A percentile compares a stretch with the other conserved stretches of the same genome.
Evolutionary conservation across 2,329 filamentous ascomycete genomes (phyloP).

Genomic region (Hirsutella minnesotensis): DNA sequence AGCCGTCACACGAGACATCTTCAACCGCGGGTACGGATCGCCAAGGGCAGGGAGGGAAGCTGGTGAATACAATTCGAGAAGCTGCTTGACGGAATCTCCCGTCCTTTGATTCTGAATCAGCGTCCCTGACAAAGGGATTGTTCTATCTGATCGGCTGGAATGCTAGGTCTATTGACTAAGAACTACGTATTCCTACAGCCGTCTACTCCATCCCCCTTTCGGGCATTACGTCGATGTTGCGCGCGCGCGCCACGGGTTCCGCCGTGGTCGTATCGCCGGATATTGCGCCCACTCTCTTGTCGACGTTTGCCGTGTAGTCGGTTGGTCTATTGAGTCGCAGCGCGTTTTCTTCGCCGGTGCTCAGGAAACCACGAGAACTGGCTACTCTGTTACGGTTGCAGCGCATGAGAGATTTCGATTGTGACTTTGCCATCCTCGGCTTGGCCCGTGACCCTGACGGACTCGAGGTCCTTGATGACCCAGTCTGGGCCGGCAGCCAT

Average conservation of each 20-base stretch:
- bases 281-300: too few species aligned
- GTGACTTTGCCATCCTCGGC: conserved; percentile 46
- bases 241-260: too few species aligned
- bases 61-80: not conserved
- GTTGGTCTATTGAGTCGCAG: too few species aligned
- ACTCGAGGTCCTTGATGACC: conserved; percentile 69
- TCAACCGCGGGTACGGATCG: not conserved
- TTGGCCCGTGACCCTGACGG: conserved; percentile 51
- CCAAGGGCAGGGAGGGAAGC: not conserved
- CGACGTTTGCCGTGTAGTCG: too few species aligned
- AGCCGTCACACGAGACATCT: not conserved
- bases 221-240: too few species aligned
- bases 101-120: not conserved
- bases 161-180: too few species aligned
- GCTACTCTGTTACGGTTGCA: conserved; percentile 21
- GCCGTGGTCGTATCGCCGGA: too few species aligned
- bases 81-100: not conserved
- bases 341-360: too few species aligned
- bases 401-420: conserved; percentile 55
- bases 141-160: too few species aligned
- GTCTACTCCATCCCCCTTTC: too few species aligned
- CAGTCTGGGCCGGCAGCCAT: conserved; percentile 71
- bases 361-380: not conserved
- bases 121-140: too few species aligned
- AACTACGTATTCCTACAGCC: too few species aligned